Evolutionary conservation across 2,329 filamentous ascomycete genomes (phyloP), one percentile per base, ranked within the genome.

Genomic region (Aspergillus pseudoglaucus): DNA sequence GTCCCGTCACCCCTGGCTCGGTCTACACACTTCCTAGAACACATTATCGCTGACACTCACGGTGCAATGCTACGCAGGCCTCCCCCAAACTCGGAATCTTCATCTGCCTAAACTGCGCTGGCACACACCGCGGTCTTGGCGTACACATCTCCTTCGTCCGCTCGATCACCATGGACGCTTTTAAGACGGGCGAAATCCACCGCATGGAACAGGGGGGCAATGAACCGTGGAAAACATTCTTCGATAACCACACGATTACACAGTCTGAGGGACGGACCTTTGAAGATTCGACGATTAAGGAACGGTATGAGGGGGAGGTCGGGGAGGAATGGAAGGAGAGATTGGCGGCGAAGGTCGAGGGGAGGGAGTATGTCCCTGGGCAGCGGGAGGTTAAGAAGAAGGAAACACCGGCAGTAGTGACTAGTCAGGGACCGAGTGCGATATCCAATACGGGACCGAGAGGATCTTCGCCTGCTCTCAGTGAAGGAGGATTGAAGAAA

Each of bases 111-210:
- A 88, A 86, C 54, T 98, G 93, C 75, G 91, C 90, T 30, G 93
- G 93, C 59, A 88, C 93, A 46, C 93, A 98, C 73, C 87, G 93
- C 54, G 90, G 90, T 3, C 82, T 98, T 25, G 93, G 93, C 52
- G 93, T 98, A 32, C 93, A 98, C 76, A 95, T 98, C 69, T 95
- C 90, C 66, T 98, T 98, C 73, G 90, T 98, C 55, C 87, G 93
- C 51, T 93, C 87, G 62, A 93, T 97, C 64, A 95, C 89, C 53
- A 98, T 98, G 93, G 93, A 98, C 74, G 90, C 90, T 48, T 97
- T 98, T 77, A 98, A 98, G 70, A 82, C 83, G 55, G 80, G 81
- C 61, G 93, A 98, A 72, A 91, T 97, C 62, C 85, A 88, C 70
- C 86, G 90, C 57, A 97, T 98, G 93, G 83, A 90, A 50, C 77